Conservation (phyloP, 1,139 yeast genomes). For the Saccharomyces pastorianus region DNA sequence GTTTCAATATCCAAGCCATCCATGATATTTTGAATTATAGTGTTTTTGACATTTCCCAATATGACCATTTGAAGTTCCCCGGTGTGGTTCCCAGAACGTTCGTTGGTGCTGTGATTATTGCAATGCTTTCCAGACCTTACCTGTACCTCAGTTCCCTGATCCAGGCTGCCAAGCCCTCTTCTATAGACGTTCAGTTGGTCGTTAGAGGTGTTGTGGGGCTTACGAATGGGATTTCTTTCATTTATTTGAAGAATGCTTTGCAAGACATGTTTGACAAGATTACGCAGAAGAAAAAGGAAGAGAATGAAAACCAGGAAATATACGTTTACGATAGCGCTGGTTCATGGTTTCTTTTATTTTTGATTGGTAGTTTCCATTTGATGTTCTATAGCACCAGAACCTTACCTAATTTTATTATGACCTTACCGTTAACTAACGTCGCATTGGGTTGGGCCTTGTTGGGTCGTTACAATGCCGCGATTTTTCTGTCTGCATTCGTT, state of each 20-base stretch:
- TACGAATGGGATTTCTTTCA: slow-evolving; percentile 37
- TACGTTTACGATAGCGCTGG: slow-evolving; percentile 30
- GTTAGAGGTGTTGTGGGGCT: slow-evolving; percentile 50
- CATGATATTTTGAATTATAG: slow-evolving; percentile 75
- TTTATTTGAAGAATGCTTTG: slow-evolving; percentile 31
- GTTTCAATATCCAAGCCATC: slow-evolving; percentile 83
- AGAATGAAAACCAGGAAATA: slow-evolving; percentile 8
- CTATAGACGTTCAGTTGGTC: slow-evolving; percentile 40
- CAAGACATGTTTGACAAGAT: slow-evolving; percentile 17
- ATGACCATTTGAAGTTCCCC: slow-evolving; percentile 73
- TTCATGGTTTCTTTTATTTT: slow-evolving; percentile 52
- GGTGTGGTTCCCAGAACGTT: slow-evolving; percentile 89
- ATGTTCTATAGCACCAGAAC: slow-evolving; percentile 72
- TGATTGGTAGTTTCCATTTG: slow-evolving; percentile 67
- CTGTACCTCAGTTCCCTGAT: slow-evolving; percentile 14
- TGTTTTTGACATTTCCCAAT: slow-evolving; percentile 37
- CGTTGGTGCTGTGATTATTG: slow-evolving; percentile 56
- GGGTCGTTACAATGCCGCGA: slow-evolving; percentile 45
- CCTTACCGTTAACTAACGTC: slow-evolving; percentile 60
- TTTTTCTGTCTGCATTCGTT: slow-evolving; percentile 52
- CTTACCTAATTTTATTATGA: slow-evolving; percentile 71
- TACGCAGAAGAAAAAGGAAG: slow-evolving; percentile 8
- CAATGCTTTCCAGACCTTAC: slow-evolving; percentile 37
- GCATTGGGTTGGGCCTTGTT: slow-evolving; percentile 46
- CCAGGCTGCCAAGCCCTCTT: slow-evolving; percentile 22